These are phyloP conservation scores for Apiospora kogelbergensis DNA, from an alignment of 2,329 filamentous ascomycete species.

Conservation along the genomic window DNA sequence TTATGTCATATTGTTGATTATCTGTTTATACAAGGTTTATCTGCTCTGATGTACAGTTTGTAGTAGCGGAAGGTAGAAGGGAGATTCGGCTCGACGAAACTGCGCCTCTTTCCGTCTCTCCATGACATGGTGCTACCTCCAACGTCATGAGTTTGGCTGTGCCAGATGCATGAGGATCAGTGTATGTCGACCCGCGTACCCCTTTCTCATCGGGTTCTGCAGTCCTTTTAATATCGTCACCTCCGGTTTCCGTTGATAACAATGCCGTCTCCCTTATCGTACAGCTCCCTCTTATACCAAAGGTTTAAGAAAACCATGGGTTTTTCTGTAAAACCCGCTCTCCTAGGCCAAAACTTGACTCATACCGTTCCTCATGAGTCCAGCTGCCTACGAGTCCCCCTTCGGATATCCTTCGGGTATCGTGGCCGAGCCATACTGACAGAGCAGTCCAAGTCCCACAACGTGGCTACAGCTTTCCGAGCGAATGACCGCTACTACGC, in stretches of 20 bases:
- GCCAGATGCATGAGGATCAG: slow-evolving; percentile 12
- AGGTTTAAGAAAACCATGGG: neutral
- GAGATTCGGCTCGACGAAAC: slow-evolving; percentile 5
- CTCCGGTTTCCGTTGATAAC: neutral
- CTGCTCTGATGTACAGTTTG: slow-evolving; percentile 8
- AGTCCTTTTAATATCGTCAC: neutral
- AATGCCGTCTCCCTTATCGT: slow-evolving; percentile 8
- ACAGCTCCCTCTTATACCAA: neutral
- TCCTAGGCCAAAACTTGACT: neutral
- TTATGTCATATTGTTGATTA: neutral
- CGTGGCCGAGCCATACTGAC: neutral
- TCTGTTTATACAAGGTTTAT: slow-evolving; percentile 7
- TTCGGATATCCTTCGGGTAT: neutral
- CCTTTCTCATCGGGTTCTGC: neutral
- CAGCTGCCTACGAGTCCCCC: neutral
- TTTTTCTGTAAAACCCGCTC: neutral
- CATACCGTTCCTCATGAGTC: neutral
- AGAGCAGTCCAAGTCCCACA: neutral
- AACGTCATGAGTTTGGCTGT: slow-evolving; percentile 9
- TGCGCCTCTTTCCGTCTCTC: neutral
- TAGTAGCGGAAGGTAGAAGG: slow-evolving; percentile 5
- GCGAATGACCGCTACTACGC: slow-evolving; percentile 2
- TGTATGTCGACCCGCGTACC: neutral
- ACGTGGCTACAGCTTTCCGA: neutral
- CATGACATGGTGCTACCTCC: neutral